Base-by-base conservation (phyloP, 2,329 filamentous ascomycete species). In the Onygenales sp. region DNA sequence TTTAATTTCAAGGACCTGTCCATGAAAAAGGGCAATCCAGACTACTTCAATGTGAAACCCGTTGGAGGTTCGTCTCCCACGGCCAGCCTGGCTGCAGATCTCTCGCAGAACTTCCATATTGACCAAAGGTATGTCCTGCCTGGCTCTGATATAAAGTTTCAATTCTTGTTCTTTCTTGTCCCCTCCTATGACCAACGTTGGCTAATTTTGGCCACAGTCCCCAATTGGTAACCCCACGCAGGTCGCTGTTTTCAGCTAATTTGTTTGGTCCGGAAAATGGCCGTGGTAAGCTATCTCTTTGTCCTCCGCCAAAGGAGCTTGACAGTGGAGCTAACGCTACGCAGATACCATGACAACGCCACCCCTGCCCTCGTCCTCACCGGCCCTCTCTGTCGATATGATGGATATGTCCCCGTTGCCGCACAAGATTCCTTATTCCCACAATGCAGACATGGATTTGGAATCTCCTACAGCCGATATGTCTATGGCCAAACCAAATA, bases 31-130 rank as follows among this genome's bases (percentile, higher is more conserved):
- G 77, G 79, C 57, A 72, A 78, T 44, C 69, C 78, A 38, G 91
- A 95, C 70, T 95, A 93, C 75, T 95, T 97, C 75, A 84, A 79
- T 63, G 72, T 87, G 63, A 90, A 88, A 67, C 80, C 86, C 51
- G 77, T 89, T 64, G 83, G 83, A 61, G 89, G 89, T 48, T 95
- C 91, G 17, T 98, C 93, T 54, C 93, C 93, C 5, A 91, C 90
- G 38, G 84, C 89, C 51, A 95, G 89, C 66, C 76, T 98, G 61
- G 92, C 91, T 43, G 91, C 90, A 57, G 93, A 98, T 72, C 79
- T 97, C 63, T 96, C 91, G 55, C 90, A 95, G 68, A 98, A 97
- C 76, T 95, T 97, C 69, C 87, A 92, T 68, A 87, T 97, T 69
- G 91, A 96, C 72, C 89, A 86, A 66, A 96, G 91, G 92, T 96